phyloP scores from a whole-genome alignment of 305 asterid species.

The Nicotiana rustica region DNA sequence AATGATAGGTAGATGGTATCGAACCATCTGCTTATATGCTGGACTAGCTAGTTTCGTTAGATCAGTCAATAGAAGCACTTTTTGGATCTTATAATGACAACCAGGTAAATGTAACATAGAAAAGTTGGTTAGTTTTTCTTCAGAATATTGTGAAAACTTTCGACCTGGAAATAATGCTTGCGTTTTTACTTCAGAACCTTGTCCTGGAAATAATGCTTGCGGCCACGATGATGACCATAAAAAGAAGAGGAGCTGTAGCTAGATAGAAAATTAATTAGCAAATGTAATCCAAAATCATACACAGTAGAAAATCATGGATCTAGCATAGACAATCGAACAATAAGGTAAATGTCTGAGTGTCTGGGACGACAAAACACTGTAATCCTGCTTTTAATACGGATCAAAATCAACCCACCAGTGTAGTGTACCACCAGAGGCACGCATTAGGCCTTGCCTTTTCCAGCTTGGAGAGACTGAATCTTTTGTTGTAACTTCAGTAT shows the following conservation, averaged over 20 bases:
- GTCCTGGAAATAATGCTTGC: neutral
- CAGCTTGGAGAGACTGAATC: slow-evolving; percentile 81
- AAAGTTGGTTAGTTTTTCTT: too few relatives aligned
- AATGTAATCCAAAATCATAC: neutral
- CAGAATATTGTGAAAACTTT: too few relatives aligned
- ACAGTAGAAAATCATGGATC: neutral
- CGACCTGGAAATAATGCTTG: neutral
- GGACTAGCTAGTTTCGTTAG: too few relatives aligned
- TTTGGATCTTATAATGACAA: too few relatives aligned
- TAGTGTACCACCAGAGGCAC: neutral
- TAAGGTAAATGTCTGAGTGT: neutral
- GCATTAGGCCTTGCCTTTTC: slow-evolving; percentile 75
- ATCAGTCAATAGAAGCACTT: too few relatives aligned
- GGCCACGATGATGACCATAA: neutral
- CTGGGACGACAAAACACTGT: neutral
- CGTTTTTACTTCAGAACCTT: neutral
- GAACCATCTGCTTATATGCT: too few relatives aligned
- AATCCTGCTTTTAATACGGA: neutral
- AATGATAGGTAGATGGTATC: too few relatives aligned
- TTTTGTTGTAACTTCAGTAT: slow-evolving; percentile 79
- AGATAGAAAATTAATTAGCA: neutral
- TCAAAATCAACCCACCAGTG: neutral
- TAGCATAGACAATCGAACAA: neutral
- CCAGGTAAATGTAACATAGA: too few relatives aligned
- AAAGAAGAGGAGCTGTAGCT: neutral